Evolutionary conservation across 768 basidiomycete genomes (phyloP), one percentile per base, ranked within the genome.

Genomic region (Lentinula raphanica): DNA sequence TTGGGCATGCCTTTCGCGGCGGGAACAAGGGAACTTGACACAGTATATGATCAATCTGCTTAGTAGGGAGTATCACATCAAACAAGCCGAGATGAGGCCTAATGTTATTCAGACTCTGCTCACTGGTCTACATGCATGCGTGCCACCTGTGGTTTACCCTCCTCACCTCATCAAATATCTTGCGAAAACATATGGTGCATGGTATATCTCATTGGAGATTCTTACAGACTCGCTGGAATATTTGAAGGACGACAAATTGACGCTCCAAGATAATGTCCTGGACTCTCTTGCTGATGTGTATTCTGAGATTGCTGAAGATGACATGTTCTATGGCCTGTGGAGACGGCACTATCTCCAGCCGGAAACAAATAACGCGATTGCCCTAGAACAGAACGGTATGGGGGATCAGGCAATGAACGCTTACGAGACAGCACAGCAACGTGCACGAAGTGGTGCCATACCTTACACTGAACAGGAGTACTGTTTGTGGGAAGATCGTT

Each of bases 401-500:
- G 99, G 96, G 95, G 89, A 92, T 29, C 87, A 94, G 65, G 94
- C 97, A 0, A 83, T 90, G 38, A 83, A 78, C 60, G 81, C 87
- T 39, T 98, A 99, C 71, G 97, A 99, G 71, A 74, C 77, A 25
- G 97, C 95, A 1, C 95, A 98, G 72, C 86, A 77, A 63, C 91
- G 87, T 70, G 88, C 94, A 7, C 81, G 94, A 46, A 78, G 82
- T 3, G 92, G 93, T 5, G 75, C 82, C 5, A 84, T 97, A 54
- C 86, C 94, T 1, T 98, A 95, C 75, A 88, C 90, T 12, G 97
- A 99, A 70, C 79, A 89, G 1, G 97, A 99, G 70, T 98, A 95
- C 69, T 94, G 91, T 65, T 76, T 99, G 19, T 99, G 97, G 97
- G 97, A 99, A 66, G 97, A 99, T 69, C 97, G 99, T 69, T 99